phyloP scores from a whole-genome alignment of 2,329 filamentous ascomycete species.

The Hypoxylon sp. region DNA sequence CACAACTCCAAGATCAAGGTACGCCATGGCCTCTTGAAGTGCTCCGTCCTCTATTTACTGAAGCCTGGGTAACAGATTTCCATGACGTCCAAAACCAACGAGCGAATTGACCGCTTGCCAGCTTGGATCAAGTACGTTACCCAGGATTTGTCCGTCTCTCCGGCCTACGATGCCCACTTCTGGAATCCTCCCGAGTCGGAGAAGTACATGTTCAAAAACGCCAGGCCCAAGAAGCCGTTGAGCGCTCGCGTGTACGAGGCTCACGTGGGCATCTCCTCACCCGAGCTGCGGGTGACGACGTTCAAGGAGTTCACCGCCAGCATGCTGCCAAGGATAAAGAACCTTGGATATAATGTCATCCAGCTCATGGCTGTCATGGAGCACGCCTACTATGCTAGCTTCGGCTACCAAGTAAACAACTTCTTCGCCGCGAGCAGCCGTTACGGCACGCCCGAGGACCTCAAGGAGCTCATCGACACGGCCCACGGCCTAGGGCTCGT shows the following conservation, averaged over 20 bases:
- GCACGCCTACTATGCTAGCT: conserved; percentile 98
- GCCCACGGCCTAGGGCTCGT: conserved; percentile 91
- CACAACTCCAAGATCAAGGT: conserved; percentile 98
- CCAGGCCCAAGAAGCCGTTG: conserved; percentile 79
- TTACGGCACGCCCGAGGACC: conserved; percentile 90
- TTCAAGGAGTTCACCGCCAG: conserved; percentile 97
- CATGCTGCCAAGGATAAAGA: conserved; percentile 89
- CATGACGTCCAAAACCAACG: conserved; percentile 78
- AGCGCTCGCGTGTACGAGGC: conserved; percentile 97
- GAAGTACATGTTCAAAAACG: conserved; percentile 84
- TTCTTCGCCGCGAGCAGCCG: conserved; percentile 98
- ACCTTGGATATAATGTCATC: conserved; percentile 94
- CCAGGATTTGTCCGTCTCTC: conserved; percentile 87
- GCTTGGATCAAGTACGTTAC: conserved; percentile 98
- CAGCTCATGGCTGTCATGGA: conserved; percentile 99
- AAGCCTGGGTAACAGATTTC: conserved; percentile 68
- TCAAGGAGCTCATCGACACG: conserved; percentile 96
- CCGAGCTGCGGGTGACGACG: conserved; percentile 85
- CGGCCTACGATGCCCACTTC: conserved; percentile 92
- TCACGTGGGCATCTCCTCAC: conserved; percentile 96
- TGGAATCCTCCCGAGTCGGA: conserved; percentile 88
- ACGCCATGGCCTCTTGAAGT: conserved; percentile 28
- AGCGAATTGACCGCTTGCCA: conserved; percentile 85
- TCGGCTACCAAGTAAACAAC: conserved; percentile 98
- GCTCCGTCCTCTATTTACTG: conserved; percentile 7